phyloP scores from a whole-genome alignment of 345 rosid genomes.

The Linum usitatissimum region DNA sequence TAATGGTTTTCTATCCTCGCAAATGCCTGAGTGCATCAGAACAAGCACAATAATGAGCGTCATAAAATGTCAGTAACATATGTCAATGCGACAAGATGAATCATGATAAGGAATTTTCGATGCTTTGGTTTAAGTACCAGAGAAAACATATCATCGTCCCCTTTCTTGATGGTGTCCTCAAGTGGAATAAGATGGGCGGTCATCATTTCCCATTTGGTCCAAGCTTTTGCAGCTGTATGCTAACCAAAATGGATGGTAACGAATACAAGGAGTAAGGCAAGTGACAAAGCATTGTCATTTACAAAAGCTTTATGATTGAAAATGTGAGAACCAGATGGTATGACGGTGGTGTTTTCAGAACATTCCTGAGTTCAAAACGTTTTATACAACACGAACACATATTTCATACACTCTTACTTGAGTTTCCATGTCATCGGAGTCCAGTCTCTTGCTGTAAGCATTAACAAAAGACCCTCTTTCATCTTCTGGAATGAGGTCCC shows the following conservation, averaged over 20 bases:
- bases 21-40: conserved; percentile 54
- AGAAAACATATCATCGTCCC: conserved; percentile 81
- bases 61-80: not conserved
- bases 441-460: conserved; percentile 69
- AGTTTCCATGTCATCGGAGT: conserved; percentile 68
- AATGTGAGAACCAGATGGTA: not conserved
- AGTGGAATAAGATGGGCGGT: conserved; percentile 76
- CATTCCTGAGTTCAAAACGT: not conserved
- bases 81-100: no score
- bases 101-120: not conserved
- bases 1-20: conserved; percentile 97
- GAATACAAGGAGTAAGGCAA: not conserved
- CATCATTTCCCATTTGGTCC: conserved; percentile 99
- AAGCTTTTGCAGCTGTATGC: conserved; percentile 91
- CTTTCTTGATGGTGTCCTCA: conserved; percentile 69
- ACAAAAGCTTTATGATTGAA: not conserved
- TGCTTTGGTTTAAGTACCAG: conserved; percentile 33
- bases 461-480: conserved; percentile 58
- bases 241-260: conserved; percentile 22
- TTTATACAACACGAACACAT: not conserved
- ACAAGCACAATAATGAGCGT: not conserved
- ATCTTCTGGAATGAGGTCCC: conserved; percentile 82
- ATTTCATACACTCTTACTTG: conserved; percentile 43
- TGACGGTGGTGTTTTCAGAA: not conserved
- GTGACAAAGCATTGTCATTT: no score